Evolutionary conservation across 2,329 filamentous ascomycete species (phyloP).

Genomic region (Calonectria fujianensis): DNA sequence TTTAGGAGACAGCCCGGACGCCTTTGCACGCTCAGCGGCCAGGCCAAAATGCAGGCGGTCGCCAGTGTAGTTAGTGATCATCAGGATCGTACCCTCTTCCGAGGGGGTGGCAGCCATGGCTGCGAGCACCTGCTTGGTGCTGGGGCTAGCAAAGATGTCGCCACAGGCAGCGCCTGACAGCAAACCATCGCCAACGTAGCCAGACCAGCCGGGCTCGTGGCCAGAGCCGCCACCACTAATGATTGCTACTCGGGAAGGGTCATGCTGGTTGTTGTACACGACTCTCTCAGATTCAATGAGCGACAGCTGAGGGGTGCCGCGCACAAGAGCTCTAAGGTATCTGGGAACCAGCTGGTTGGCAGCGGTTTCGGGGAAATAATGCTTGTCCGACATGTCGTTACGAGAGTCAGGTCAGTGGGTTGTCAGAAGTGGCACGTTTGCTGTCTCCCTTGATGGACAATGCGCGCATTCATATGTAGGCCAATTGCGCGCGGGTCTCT

Average conservation of each 20-base stretch:
- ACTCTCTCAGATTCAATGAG: constrained; percentile 35
- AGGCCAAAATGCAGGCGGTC: constrained; percentile 78
- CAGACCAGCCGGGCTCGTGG: constrained; percentile 78
- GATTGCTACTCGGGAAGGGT: constrained; percentile 31
- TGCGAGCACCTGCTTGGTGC: constrained; percentile 77
- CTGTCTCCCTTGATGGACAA: neutral
- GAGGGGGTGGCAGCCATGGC: constrained; percentile 74
- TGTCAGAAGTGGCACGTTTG: constrained; percentile 18
- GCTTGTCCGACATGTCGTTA: constrained; percentile 38
- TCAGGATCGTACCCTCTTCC: constrained; percentile 73
- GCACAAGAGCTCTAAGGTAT: constrained; percentile 32
- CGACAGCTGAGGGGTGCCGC: constrained; percentile 32
- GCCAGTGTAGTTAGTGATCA: constrained; percentile 80
- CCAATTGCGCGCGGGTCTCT: constrained; percentile 17
- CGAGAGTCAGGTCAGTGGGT: constrained; percentile 22
- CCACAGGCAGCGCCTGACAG: constrained; percentile 77
- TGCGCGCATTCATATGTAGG: constrained; percentile 29
- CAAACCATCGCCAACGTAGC: constrained; percentile 78
- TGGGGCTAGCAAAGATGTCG: constrained; percentile 79
- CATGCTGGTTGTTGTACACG: constrained; percentile 38
- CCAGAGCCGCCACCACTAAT: constrained; percentile 66
- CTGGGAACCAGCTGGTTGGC: constrained; percentile 38
- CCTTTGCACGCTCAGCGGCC: constrained; percentile 57
- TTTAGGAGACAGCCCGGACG: constrained; percentile 25
- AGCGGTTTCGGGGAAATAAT: constrained; percentile 34